Base-by-base conservation (phyloP, 108 stramenopile species). In the Nitzschia putrida region DNA sequence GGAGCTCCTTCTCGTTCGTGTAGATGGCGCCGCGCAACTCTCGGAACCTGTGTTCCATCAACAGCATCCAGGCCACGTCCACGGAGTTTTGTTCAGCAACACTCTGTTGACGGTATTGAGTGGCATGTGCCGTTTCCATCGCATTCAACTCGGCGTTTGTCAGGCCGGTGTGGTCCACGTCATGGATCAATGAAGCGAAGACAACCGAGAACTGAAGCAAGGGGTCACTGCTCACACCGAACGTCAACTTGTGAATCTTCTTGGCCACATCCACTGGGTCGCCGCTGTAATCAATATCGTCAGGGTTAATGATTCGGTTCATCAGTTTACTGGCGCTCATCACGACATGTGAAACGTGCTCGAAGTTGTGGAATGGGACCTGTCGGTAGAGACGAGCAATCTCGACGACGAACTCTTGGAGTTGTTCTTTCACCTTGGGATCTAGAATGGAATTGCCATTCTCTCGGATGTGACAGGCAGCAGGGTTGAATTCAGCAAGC, bases 321-420 rank as follows among this genome's bases (percentile, higher is more conserved):
- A 67, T 38, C 34, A 67, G 2, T 26, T 67, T 67, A 21, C 38
- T 41, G 8, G 37, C 53, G 23, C 63, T 64, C 63, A 64, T 45
- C 29, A 72, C 73, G 8, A 86, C 85, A 57, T 86, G 85, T 16
- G 66, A 57, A n/a, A 69, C 79, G 51, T 87, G 86, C 61, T 84
- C 86, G 58, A 87, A 85, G 26, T 82, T 83, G 77, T 88, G 87
- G 66, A 88, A 88, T 16, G 81, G 80, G 25, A 82, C 79, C 11
- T 72, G 34, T 8, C 79, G 75, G 63, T 87, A 82, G 38, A 78
- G 8, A 13, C 50, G 38, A 14, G 79, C 72, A 52, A 80, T 56
- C 18, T 25, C 14, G 20, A 21, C 42, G 21, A 80, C 73, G 56
- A 59, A 80, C 16, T 63, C 66, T 18, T 42, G 57, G 7, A 78